Percentiles rank a stretch among this genome's conserved stretches.
These are phyloP conservation scores for Spathaspora sp. DNA, from an alignment of 805 yeast species.

Conservation along the genomic window DNA sequence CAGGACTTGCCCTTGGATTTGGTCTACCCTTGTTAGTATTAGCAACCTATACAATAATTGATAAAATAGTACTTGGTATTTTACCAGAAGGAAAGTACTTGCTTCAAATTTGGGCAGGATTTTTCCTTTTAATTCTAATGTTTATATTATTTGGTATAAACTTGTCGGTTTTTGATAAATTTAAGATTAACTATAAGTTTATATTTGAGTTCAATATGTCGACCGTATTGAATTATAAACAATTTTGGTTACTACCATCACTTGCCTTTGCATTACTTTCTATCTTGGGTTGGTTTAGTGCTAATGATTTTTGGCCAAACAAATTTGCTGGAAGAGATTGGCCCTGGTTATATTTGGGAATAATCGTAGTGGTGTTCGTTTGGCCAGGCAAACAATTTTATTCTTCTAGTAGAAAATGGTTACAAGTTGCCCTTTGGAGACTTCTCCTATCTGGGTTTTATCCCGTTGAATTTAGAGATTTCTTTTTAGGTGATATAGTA, in stretches of 20 bases:
- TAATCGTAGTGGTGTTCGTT: slow-evolving; percentile 44
- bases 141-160: slow-evolving; percentile 62
- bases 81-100: slow-evolving; percentile 57
- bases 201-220: slow-evolving; percentile 83
- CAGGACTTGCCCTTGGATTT: slow-evolving; percentile 70
- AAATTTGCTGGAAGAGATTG: slow-evolving; percentile 63
- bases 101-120: slow-evolving; percentile 92
- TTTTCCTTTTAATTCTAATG: slow-evolving; percentile 61
- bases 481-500: slow-evolving; percentile 86
- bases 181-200: slow-evolving; percentile 83
- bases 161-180: slow-evolving; percentile 67
- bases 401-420: slow-evolving; percentile 72
- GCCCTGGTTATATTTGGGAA: slow-evolving; percentile 75
- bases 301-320: slow-evolving; percentile 62
- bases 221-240: slow-evolving; percentile 60
- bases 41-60: slow-evolving; percentile 52
- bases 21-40: slow-evolving; percentile 65
- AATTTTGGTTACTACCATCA: slow-evolving; percentile 64
- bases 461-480: slow-evolving; percentile 94
- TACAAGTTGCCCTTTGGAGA: slow-evolving; percentile 67
- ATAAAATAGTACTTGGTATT: slow-evolving; percentile 29
- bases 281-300: slow-evolving; percentile 72
- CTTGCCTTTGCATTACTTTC: slow-evolving; percentile 53
- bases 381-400: slow-evolving; percentile 61
- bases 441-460: slow-evolving; percentile 77